A percentile compares a stretch with the other conserved stretches of the same genome.
Conservation (phyloP, 805 yeast species). For the Metschnikowia bowlesiae region DNA sequence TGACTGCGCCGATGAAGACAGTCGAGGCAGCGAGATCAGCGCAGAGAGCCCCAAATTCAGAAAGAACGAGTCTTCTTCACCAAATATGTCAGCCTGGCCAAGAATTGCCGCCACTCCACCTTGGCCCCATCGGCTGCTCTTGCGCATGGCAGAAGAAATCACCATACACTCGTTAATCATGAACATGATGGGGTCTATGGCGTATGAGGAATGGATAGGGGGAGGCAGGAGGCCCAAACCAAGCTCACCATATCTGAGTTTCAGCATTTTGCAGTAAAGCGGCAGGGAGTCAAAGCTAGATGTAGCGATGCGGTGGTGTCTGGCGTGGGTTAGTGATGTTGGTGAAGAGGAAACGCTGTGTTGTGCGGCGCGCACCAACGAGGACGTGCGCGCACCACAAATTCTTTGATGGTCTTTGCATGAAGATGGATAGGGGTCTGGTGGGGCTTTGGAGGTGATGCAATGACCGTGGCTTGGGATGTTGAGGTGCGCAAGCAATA, state of each 20-base stretch:
- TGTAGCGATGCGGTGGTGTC: background rate
- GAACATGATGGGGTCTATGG: conserved; percentile 76
- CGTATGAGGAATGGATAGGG: conserved; percentile 8
- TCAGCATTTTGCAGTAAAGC: background rate
- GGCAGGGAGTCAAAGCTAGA: background rate
- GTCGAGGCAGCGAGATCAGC: conserved; percentile 15
- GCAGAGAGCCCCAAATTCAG: conserved; percentile 13
- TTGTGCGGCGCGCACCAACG: conserved; percentile 4
- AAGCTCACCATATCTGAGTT: background rate
- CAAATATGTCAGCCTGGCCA: conserved; percentile 57
- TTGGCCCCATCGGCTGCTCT: conserved; percentile 59
- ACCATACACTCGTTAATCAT: conserved; percentile 85
- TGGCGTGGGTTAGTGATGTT: background rate
- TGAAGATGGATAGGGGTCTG: background rate
- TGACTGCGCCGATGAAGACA: conserved; percentile 20
- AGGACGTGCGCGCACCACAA: conserved; percentile 1
- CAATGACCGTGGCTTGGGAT: no score
- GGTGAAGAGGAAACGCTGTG: background rate
- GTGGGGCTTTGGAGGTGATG: no score
- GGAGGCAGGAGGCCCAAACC: background rate
- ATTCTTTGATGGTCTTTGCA: background rate
- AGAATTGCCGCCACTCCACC: conserved; percentile 81
- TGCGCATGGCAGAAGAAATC: conserved; percentile 85
- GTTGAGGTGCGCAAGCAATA: no score
- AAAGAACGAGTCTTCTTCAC: conserved; percentile 37